Evolutionary conservation across 208 protist genomes (phyloP).

Genomic region (Trichomonas gallinae): DNA sequence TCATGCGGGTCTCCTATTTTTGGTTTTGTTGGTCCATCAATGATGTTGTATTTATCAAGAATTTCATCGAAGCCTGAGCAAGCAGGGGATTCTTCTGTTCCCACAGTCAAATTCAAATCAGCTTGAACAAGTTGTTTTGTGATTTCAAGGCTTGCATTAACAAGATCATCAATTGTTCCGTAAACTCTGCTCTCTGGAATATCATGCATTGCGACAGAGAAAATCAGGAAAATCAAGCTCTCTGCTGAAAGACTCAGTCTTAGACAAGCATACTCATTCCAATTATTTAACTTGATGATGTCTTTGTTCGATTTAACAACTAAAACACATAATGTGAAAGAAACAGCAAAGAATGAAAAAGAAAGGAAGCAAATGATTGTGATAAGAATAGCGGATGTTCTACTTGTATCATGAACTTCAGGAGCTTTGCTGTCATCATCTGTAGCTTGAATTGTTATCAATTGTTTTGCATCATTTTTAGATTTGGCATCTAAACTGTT

Average conservation of each 20-base stretch:
- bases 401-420: not conserved
- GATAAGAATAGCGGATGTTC: not conserved
- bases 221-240: not conserved
- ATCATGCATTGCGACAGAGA: not conserved
- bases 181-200: not conserved
- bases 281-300: not conserved
- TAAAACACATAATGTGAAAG: not conserved
- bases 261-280: not conserved
- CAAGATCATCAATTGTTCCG: not conserved
- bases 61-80: not conserved
- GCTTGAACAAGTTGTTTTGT: not conserved
- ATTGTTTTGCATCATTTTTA: not conserved
- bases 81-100: not conserved
- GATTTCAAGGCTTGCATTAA: not conserved
- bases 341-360: not conserved
- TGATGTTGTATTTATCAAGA: not conserved
- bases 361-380: not conserved
- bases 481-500: not conserved
- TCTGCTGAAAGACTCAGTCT: not conserved
- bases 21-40: not conserved
- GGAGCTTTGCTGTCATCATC: not conserved
- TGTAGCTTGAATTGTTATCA: not conserved
- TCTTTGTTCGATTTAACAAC: not conserved
- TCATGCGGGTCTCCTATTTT: not conserved
- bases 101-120: not conserved